Conservation (phyloP, 495 filamentous ascomycete genomes). For the Xylaria castorea region DNA sequence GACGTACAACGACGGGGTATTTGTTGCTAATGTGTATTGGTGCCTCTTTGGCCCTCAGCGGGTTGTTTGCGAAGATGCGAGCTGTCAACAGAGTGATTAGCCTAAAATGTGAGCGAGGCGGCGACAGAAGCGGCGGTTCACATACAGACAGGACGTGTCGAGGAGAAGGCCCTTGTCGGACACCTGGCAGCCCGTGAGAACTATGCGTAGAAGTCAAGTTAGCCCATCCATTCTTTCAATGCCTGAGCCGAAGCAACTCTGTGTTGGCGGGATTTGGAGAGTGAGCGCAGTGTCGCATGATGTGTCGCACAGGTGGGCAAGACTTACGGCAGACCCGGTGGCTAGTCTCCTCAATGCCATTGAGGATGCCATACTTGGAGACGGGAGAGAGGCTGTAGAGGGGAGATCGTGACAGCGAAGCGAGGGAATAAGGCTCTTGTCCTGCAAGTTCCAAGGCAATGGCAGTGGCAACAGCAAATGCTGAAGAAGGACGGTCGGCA, state of each 20-base stretch:
- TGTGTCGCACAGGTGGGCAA: constrained; percentile 20
- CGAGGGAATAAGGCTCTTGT: constrained; percentile 36
- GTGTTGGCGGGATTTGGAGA: neutral
- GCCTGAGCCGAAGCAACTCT: neutral
- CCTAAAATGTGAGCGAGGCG: constrained; percentile 17
- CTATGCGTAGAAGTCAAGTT: constrained; percentile 35
- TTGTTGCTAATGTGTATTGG: constrained; percentile 80
- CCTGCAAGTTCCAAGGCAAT: constrained; percentile 36
- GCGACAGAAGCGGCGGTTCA: constrained; percentile 18
- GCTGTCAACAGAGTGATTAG: constrained; percentile 38
- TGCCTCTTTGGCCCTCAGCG: constrained; percentile 90
- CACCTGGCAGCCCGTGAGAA: constrained; percentile 54
- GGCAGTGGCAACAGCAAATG: neutral
- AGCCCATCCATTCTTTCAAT: neutral
- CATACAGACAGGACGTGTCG: constrained; percentile 80
- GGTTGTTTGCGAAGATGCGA: constrained; percentile 81
- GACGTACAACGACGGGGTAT: constrained; percentile 90
- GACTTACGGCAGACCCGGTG: constrained; percentile 53
- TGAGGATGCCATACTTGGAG: constrained; percentile 53
- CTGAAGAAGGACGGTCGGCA: constrained; percentile 26
- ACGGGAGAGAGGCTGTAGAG: constrained; percentile 22
- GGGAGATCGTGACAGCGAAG: constrained; percentile 28
- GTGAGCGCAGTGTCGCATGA: constrained; percentile 24
- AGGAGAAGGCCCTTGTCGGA: constrained; percentile 80
- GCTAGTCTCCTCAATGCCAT: constrained; percentile 59